A percentile compares a stretch with the other conserved stretches of the same genome.
phyloP scores from a whole-genome alignment of 75 land plant species.

The Picea sitchensis region DNA sequence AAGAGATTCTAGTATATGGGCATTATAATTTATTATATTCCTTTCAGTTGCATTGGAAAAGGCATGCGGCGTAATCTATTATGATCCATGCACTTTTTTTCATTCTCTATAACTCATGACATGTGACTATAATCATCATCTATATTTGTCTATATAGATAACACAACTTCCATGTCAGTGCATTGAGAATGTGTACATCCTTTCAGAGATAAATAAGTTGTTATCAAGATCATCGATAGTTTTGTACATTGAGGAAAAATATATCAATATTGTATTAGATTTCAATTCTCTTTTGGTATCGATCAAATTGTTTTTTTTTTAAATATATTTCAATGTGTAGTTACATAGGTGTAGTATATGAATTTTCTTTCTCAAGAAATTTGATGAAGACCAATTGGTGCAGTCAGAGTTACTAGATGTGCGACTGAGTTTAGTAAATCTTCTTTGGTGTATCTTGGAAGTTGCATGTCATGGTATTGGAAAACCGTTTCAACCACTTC shows the following conservation, averaged over 20 bases:
- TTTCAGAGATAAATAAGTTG: not conserved
- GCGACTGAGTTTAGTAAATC: conserved; percentile 52
- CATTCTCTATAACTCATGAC: not conserved
- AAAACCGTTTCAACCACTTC: conserved; percentile 50
- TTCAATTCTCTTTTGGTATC: not conserved
- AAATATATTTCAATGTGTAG: not conserved
- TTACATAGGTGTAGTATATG: not conserved
- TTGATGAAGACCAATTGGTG: conserved; percentile 2
- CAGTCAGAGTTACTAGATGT: conserved; percentile 55
- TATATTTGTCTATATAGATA: too few species aligned
- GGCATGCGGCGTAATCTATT: not conserved
- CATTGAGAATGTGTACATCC: not conserved
- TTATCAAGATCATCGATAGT: not conserved
- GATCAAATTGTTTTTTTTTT: not conserved
- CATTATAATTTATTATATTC: not conserved
- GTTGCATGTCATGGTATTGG: conserved; percentile 34
- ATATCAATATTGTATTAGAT: not conserved
- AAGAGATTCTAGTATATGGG: conserved; percentile 72
- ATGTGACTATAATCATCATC: too few species aligned
- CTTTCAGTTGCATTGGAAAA: not conserved
- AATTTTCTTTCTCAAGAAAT: not conserved
- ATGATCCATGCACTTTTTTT: not conserved
- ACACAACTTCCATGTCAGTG: not conserved
- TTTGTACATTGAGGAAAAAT: not conserved
- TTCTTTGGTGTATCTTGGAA: conserved; percentile 64